Conservation (phyloP, 805 yeast species). For the Myxozyma udenii region DNA sequence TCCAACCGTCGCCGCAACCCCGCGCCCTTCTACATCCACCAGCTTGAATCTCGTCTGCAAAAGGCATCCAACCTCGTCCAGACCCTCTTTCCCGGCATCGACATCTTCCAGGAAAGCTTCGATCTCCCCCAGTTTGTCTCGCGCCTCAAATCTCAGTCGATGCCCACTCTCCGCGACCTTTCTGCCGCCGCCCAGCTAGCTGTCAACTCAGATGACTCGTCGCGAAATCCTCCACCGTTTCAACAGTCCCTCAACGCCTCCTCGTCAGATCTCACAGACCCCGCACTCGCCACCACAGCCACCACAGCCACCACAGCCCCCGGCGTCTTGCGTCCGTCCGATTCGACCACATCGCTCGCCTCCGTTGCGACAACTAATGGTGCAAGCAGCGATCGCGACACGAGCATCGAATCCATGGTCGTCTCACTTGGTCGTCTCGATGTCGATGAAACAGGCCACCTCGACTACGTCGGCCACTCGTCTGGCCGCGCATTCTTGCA, state of each 20-base stretch:
- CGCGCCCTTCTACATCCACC: slow-evolving; percentile 35
- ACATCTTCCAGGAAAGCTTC: slow-evolving; percentile 38
- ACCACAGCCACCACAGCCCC: not conserved
- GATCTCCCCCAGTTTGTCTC: slow-evolving; percentile 34
- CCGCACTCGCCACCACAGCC: not conserved
- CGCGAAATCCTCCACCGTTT: not conserved
- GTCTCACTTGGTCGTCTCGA: slow-evolving; percentile 32
- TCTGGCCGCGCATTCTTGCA: slow-evolving; percentile 32
- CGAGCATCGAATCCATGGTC: slow-evolving; percentile 33
- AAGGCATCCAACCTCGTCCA: slow-evolving; percentile 40
- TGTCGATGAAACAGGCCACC: slow-evolving; percentile 32
- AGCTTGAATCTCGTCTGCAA: slow-evolving; percentile 41
- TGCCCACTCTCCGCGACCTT: slow-evolving; percentile 6
- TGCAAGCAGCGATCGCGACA: slow-evolving; percentile 16
- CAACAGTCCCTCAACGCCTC: not conserved
- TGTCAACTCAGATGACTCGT: slow-evolving; percentile 3
- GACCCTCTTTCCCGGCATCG: slow-evolving; percentile 43
- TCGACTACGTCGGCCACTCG: slow-evolving; percentile 32
- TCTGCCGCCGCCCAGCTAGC: slow-evolving; percentile 12
- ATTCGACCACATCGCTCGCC: not conserved
- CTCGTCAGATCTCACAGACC: not conserved
- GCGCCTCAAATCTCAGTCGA: slow-evolving; percentile 3
- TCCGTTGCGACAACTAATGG: not conserved
- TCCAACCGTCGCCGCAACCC: slow-evolving; percentile 49
- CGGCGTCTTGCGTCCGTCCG: not conserved